These are phyloP conservation scores for Cladosporium sp. DNA, from an alignment of 2,329 filamentous ascomycete species.

Conservation along the genomic window DNA sequence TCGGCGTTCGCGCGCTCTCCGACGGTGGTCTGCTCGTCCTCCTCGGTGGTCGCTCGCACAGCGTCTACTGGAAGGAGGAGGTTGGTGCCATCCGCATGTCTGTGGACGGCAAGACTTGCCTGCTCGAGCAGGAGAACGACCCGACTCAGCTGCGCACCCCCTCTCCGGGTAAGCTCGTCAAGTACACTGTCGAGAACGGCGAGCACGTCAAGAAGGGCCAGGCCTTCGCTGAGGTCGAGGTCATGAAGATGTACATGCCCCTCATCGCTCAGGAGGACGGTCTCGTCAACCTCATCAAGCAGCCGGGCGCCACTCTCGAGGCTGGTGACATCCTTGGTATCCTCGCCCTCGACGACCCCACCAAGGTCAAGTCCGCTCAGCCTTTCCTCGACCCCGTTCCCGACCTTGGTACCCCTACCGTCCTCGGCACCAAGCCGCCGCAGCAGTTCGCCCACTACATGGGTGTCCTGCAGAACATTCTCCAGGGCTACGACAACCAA, in stretches of 20 bases:
- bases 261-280: conserved; percentile 92
- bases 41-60: conserved; percentile 89
- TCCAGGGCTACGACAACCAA: conserved; percentile 94
- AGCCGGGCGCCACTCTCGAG: conserved; percentile 94
- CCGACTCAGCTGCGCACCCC: conserved; percentile 94
- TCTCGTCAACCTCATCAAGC: conserved; percentile 97
- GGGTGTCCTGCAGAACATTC: conserved; percentile 78
- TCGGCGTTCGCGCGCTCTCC: conserved; percentile 86
- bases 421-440: conserved; percentile 85
- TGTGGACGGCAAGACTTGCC: conserved; percentile 95
- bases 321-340: conserved; percentile 99
- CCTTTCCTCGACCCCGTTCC: conserved; percentile 90
- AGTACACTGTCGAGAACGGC: conserved; percentile 94
- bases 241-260: conserved; percentile 99
- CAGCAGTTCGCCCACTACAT: conserved; percentile 78
- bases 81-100: conserved; percentile 92
- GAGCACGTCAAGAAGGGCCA: conserved; percentile 89
- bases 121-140: conserved; percentile 98
- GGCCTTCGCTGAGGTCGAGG: conserved; percentile 93
- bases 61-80: conserved; percentile 99
- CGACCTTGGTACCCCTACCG: conserved; percentile 76
- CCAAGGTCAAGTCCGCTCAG: conserved; percentile 92
- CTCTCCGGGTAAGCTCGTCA: conserved; percentile 95
- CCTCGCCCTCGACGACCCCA: conserved; percentile 88
- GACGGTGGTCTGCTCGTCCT: conserved; percentile 92